phyloP scores from a whole-genome alignment of 305 asterid genomes.

The Fraxinus greggii region DNA sequence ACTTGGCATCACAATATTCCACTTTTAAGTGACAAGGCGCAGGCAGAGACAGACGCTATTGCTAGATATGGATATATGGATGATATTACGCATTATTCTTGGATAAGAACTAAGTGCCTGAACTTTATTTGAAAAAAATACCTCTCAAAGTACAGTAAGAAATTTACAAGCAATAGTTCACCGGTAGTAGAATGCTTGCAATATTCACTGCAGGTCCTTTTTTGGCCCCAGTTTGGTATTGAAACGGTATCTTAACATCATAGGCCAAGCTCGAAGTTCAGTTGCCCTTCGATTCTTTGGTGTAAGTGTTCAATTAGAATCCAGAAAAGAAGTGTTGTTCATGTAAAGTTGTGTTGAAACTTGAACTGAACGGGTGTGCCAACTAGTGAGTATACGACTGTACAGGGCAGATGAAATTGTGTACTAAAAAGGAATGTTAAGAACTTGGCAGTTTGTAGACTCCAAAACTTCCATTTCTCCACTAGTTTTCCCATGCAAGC shows the following conservation, averaged over 20 bases:
- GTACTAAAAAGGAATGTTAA: background rate
- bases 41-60: background rate
- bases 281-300: background rate
- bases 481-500: slow-evolving; percentile 13
- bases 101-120: background rate
- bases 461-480: slow-evolving; percentile 17
- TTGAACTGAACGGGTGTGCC: too few species aligned
- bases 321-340: background rate
- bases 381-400: background rate
- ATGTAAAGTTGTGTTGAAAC: background rate
- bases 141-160: background rate
- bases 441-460: background rate
- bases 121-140: background rate
- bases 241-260: background rate
- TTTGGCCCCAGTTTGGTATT: background rate
- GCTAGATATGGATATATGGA: background rate
- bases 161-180: background rate
- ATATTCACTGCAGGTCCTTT: background rate
- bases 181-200: background rate
- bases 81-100: background rate
- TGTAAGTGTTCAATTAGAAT: background rate
- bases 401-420: background rate
- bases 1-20: background rate
- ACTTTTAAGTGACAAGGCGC: background rate
- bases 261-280: background rate